Evolutionary conservation across 768 basidiomycete genomes (phyloP), one percentile per base, ranked within the genome.

Genomic region (Rhizopogon roseolus): DNA sequence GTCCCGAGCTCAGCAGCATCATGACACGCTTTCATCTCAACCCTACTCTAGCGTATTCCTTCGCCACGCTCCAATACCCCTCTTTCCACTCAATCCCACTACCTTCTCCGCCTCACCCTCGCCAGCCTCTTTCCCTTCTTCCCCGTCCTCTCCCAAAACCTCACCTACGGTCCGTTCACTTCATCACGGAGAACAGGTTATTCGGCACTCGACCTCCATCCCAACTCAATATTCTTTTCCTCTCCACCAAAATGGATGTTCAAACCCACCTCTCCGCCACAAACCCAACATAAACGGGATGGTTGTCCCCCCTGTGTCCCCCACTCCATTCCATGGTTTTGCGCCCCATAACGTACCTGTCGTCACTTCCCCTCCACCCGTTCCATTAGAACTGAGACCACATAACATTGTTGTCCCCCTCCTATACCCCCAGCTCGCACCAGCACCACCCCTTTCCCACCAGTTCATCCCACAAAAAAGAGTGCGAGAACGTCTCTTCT

Each of bases 21-120:
- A 66, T 3, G 80, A 79, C 63, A 67, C 64, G 1, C 56, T 76
- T 28, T 69, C 76, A 0, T 76, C 75, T 39, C 70, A 65, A 36
- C 73, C 66, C 11, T 69, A 64, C 17, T 67, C 70, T 40, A 76
- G 75, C 44, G 76, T 72, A 57, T 73, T 80, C 43, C 71, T 75
- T 32, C 71, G 73, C 11, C 69, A 72, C 27, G 85, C 88, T 6
- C 86, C 86, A 38, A 84, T 88, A 39, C 76, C 77, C 4, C 74
- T 88, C 0, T 62, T 88, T 2, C 86, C 85, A 0, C 73, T 88
- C 25, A 73, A 76, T 25, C 62, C 74, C 39, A 60, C 43, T 44
- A 39, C 34, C 28, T 17, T 48, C 7, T 52, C 40, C 16, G 32
- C 34, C 5, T 36, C 34, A 36, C 10, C 10, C 41, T 19, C 17